Percentiles rank a stretch among this genome's conserved stretches.
Conservation (phyloP, 1,284 basidiomycete genomes). For the Moesziomyces sp. region DNA sequence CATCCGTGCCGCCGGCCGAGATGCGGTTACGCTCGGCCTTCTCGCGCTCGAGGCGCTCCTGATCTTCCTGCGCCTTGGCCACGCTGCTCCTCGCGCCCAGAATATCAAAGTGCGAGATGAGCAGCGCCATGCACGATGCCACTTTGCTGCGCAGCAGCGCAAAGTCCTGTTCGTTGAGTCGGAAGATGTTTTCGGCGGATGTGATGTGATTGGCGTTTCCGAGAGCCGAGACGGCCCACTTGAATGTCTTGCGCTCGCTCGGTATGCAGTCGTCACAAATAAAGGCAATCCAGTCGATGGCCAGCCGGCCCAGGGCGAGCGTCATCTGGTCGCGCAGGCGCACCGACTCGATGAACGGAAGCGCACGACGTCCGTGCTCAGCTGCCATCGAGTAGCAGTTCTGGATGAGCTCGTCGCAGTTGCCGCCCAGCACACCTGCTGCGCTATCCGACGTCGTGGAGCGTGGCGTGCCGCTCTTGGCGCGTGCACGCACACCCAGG, state of each 20-base stretch:
- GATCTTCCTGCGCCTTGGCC: conserved; percentile 62
- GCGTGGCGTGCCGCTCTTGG: conserved; percentile 18
- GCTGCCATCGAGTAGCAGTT: conserved; percentile 98
- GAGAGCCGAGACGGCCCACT: conserved; percentile 96
- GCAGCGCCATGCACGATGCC: conserved; percentile 92
- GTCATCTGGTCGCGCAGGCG: conserved; percentile 60
- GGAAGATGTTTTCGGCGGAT: conserved; percentile 83
- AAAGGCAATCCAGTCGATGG: conserved; percentile 86
- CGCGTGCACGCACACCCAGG: conserved; percentile 17
- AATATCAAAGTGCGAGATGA: conserved; percentile 98
- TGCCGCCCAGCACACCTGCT: conserved; percentile 30
- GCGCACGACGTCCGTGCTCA: conserved; percentile 71
- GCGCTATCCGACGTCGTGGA: conserved; percentile 27
- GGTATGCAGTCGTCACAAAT: conserved; percentile 98
- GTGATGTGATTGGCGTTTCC: conserved; percentile 93
- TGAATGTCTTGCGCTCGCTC: conserved; percentile 94
- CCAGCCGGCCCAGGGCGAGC: conserved; percentile 57
- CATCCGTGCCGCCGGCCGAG: conserved; percentile 35
- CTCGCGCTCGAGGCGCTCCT: conserved; percentile 59
- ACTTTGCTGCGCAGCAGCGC: conserved; percentile 89
- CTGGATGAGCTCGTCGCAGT: conserved; percentile 79
- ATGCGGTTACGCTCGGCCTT: conserved; percentile 53
- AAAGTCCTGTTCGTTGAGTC: conserved; percentile 82
- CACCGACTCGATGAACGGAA: conserved; percentile 64
- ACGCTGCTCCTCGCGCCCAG: conserved; percentile 67